phyloP scores from a whole-genome alignment of 257 asterid genomes.

The Solanum rostratum region DNA sequence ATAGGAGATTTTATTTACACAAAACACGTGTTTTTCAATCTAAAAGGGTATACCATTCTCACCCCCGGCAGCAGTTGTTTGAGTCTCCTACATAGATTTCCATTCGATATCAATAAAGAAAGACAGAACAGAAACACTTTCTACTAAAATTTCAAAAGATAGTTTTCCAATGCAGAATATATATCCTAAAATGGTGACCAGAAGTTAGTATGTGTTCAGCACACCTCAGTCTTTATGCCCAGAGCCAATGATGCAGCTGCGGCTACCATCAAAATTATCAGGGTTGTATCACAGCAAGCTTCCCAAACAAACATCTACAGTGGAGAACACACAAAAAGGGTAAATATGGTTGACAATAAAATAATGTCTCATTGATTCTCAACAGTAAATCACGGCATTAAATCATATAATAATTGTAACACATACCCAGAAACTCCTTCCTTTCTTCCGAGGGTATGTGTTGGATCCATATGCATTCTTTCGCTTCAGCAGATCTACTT shows the following conservation, averaged over 20 bases:
- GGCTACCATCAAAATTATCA: conserved; percentile 92
- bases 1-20: background rate
- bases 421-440: conserved; percentile 76
- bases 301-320: conserved; percentile 86
- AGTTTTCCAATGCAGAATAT: background rate
- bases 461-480: conserved; percentile 80
- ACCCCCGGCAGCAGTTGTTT: background rate
- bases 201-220: background rate
- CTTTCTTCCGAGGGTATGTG: conserved; percentile 93
- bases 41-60: background rate
- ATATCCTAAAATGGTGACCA: background rate
- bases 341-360: background rate
- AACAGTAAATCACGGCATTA: background rate
- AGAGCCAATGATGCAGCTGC: conserved; percentile 97
- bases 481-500: conserved; percentile 43
- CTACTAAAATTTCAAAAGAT: background rate
- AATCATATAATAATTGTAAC: background rate
- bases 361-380: background rate
- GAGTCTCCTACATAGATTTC: background rate
- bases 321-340: conserved; percentile 2
- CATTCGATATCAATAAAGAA: background rate
- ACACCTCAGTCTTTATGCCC: conserved; percentile 91
- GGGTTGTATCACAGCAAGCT: conserved; percentile 85
- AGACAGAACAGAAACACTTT: background rate
- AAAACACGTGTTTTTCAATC: background rate